These are phyloP conservation scores for Solanum aculeatissimum DNA, from an alignment of 305 asterid genomes.

Conservation along the genomic window DNA sequence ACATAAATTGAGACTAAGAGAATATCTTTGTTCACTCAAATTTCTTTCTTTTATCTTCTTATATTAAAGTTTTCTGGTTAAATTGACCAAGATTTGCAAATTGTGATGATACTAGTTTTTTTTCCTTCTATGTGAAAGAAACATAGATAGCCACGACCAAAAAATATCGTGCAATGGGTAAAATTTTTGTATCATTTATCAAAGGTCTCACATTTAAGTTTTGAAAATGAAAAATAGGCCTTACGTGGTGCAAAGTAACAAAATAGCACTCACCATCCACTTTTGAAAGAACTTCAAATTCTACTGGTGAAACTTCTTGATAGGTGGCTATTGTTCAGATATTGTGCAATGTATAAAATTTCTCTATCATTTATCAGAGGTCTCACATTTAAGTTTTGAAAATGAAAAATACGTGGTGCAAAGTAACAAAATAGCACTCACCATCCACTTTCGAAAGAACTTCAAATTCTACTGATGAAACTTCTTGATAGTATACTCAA, in stretches of 20 bases:
- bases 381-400: background rate
- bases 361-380: background rate
- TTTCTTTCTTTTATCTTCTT: background rate
- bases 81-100: background rate
- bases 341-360: background rate
- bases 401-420: background rate
- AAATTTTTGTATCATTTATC: background rate
- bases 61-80: background rate
- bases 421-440: background rate
- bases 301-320: no score
- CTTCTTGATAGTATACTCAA: no score
- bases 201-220: background rate
- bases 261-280: background rate
- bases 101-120: background rate
- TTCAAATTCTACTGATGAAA: background rate
- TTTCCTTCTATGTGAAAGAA: background rate
- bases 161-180: background rate
- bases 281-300: background rate
- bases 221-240: background rate
- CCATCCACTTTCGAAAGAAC: accelerated
- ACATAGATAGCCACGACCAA: background rate
- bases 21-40: background rate
- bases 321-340: no score
- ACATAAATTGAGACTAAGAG: no score
- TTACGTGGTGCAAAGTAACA: background rate